A percentile compares a stretch with the other conserved stretches of the same genome.
Evolutionary conservation across 1,284 basidiomycete genomes (phyloP).

Genomic region (Flammula alnicola): DNA sequence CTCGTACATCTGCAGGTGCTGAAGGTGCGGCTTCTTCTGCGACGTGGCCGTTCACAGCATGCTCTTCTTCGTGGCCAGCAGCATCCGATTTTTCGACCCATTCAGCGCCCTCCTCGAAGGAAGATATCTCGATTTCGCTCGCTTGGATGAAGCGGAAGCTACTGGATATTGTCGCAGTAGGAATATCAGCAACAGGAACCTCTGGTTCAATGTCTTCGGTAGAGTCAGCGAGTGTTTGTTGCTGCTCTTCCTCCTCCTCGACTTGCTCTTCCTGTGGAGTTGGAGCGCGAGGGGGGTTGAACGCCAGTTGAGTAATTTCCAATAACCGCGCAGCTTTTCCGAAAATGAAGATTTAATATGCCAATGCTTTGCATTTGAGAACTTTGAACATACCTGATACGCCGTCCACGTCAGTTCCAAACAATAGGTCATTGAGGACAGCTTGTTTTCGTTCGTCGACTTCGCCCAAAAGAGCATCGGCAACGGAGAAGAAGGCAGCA

Average conservation of each 20-base stretch:
- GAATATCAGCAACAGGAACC: conserved; percentile 39
- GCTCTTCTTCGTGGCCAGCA: conserved; percentile 33
- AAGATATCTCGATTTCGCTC: conserved; percentile 66
- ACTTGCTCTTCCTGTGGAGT: conserved; percentile 39
- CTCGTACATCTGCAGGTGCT: conserved; percentile 26
- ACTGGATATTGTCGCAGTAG: conserved; percentile 44
- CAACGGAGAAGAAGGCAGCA: conserved; percentile 54
- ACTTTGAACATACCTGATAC: conserved; percentile 55
- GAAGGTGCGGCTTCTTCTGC: conserved; percentile 16
- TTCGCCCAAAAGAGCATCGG: conserved; percentile 57
- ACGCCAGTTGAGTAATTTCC: conserved; percentile 55
- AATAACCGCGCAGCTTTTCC: conserved; percentile 58
- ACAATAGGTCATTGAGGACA: conserved; percentile 58
- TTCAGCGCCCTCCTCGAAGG: conserved; percentile 53
- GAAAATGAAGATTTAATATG: conserved; percentile 7
- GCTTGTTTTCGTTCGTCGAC: conserved; percentile 53
- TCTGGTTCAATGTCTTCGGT: conserved; percentile 33
- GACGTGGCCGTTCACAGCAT: conserved; percentile 27
- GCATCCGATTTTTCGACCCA: conserved; percentile 52
- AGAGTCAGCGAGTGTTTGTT: conserved; percentile 25
- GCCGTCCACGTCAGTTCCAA: conserved; percentile 60
- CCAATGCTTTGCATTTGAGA: conserved; percentile 5
- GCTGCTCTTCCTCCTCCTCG: conserved; percentile 21
- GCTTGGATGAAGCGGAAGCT: conserved; percentile 79
- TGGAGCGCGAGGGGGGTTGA: conserved; percentile 47